Evolutionary conservation across 2,329 filamentous ascomycete species (phyloP).

Genomic region (Coniochaeta sp.): DNA sequence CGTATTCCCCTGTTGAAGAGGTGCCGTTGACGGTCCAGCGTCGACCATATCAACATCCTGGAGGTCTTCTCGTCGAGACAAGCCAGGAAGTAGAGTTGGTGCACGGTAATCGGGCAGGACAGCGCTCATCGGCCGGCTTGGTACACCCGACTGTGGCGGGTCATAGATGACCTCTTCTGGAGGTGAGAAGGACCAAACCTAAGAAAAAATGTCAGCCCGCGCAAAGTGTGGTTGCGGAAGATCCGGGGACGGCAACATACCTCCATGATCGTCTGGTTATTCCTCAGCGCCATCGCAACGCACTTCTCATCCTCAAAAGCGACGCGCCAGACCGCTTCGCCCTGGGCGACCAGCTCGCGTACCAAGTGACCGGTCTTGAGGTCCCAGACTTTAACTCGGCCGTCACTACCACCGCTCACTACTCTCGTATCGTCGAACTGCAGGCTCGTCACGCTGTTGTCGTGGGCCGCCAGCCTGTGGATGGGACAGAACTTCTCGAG

Average conservation of each 20-base stretch:
- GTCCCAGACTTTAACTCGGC: slow-evolving; percentile 98
- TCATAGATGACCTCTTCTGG: slow-evolving; percentile 61
- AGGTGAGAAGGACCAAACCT: slow-evolving; percentile 95
- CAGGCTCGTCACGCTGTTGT: slow-evolving; percentile 95
- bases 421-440: slow-evolving; percentile 96
- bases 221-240: background rate
- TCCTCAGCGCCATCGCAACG: slow-evolving; percentile 84
- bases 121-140: slow-evolving; percentile 44
- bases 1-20: slow-evolving; percentile 37
- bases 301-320: slow-evolving; percentile 98
- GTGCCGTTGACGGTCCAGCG: slow-evolving; percentile 47
- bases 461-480: slow-evolving; percentile 89
- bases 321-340: slow-evolving; percentile 94
- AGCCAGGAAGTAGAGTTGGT: slow-evolving; percentile 20
- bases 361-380: slow-evolving; percentile 85
- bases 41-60: slow-evolving; percentile 52
- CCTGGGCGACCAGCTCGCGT: slow-evolving; percentile 77
- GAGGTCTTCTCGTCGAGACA: slow-evolving; percentile 24
- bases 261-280: slow-evolving; percentile 92
- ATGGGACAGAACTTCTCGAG: slow-evolving; percentile 85
- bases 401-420: slow-evolving; percentile 92
- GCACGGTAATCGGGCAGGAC: slow-evolving; percentile 37
- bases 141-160: slow-evolving; percentile 33
- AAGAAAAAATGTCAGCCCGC: background rate
- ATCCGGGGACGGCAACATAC: slow-evolving; percentile 34